Conservation (phyloP, 2,329 filamentous ascomycete genomes). For the Septoria linicola region DNA sequence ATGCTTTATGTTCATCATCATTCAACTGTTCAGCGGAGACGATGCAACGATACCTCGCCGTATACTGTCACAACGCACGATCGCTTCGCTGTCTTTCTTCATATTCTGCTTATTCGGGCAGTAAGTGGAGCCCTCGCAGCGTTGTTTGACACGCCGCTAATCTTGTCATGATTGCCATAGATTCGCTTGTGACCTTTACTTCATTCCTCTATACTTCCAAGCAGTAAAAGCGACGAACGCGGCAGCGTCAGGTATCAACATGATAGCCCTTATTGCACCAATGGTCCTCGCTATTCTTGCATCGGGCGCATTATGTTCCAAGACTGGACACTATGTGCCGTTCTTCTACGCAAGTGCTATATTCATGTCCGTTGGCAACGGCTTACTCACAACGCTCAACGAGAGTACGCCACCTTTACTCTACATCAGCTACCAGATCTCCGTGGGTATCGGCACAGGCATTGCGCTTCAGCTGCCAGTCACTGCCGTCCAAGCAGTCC, state of each 20-base stretch:
- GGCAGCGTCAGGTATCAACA: slow-evolving; percentile 47
- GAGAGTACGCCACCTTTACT: neutral
- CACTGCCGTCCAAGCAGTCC: slow-evolving; percentile 4
- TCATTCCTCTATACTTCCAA: slow-evolving; percentile 47
- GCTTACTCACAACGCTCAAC: neutral
- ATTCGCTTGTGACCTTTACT: slow-evolving; percentile 37
- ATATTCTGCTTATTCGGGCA: slow-evolving; percentile 37
- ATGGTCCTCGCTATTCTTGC: slow-evolving; percentile 43
- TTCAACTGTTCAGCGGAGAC: slow-evolving; percentile 43
- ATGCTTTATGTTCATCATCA: slow-evolving; percentile 38
- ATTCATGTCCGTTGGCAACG: slow-evolving; percentile 3
- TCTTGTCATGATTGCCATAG: too few relatives aligned
- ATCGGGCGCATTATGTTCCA: slow-evolving; percentile 35
- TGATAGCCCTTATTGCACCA: slow-evolving; percentile 46
- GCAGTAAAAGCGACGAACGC: slow-evolving; percentile 46
- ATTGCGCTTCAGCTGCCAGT: neutral
- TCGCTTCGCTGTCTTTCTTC: slow-evolving; percentile 40
- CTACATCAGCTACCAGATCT: slow-evolving; percentile 1
- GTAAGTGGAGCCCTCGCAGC: too few relatives aligned
- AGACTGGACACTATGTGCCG: slow-evolving; percentile 29
- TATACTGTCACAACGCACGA: slow-evolving; percentile 41
- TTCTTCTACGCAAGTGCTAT: slow-evolving; percentile 3
- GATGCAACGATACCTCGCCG: slow-evolving; percentile 42
- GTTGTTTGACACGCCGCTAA: too few relatives aligned
- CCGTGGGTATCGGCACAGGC: neutral